Evolutionary conservation across 371 early-diverging fungal species (phyloP), one percentile per base, ranked within the genome.

Genomic region (Mucor velutinosus): DNA sequence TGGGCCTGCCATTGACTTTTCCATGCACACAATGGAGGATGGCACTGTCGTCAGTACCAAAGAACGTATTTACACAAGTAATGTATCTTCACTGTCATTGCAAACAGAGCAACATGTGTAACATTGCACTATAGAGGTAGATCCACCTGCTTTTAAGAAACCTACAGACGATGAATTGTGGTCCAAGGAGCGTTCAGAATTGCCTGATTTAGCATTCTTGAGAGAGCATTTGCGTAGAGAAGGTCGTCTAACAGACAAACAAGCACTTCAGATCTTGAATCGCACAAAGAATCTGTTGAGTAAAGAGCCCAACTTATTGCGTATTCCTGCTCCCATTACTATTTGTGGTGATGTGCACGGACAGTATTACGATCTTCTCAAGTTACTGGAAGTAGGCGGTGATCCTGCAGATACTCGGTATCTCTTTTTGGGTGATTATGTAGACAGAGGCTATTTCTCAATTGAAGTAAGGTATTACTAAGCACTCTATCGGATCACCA

Each of bases 311-410:
- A 97, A 89, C 57, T 65, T 97, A 64, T 76, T 97, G 57, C 91
- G 93, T 53, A 86, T 96, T 35, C 90, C 88, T 67, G 94, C 97
- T 19, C 97, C 97, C 3, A 87, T 97, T 47, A 97, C 96, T 21
- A 92, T 97, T 17, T 96, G 97, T 71, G 99, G 99, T 23, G 99
- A 99, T 79, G 92, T 99, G 55, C 99, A 99, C 75, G 99, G 99
- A 7, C 99, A 99, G 76, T 99, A 90, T 78, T 97, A 89, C 72
- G 99, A 99, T 81, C 82, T 99, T 66, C 91, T 99, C 89, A 98
- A 95, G 74, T 87, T 99, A 25, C 95, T 99, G 69, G 94, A 97
- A 74, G 94, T 97, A 7, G 95, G 97, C 41, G 99, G 99, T 17
- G 88, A 92, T 72, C 98, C 99, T 29, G 88, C 88, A 6, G 83